A percentile compares a stretch with the other conserved stretches of the same genome.
Conservation (phyloP, 768 basidiomycete species). For the Leccinum incarnatum region DNA sequence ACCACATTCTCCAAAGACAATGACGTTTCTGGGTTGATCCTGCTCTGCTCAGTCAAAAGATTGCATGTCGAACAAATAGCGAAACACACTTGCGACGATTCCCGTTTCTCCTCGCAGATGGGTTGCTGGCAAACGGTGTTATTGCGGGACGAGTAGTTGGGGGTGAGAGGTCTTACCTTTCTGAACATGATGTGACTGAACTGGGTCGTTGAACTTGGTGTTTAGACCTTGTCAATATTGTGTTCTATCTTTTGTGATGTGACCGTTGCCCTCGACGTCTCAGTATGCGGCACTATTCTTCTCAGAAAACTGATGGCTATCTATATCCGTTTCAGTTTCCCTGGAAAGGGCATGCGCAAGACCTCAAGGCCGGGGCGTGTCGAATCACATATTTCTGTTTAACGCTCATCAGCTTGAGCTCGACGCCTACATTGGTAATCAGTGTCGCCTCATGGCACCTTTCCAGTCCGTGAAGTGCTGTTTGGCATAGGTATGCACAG, state of each 20-base stretch:
- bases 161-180: constrained; percentile 14
- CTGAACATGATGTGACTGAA: background rate
- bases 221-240: constrained; percentile 5
- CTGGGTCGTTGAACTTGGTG: background rate
- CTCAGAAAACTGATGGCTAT: background rate
- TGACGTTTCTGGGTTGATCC: constrained; percentile 30
- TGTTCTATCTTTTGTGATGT: constrained; percentile 3
- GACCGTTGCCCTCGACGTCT: background rate
- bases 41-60: constrained; percentile 5
- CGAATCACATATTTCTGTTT: background rate
- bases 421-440: constrained; percentile 1
- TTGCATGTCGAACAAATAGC: background rate
- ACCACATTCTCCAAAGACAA: constrained; percentile 44
- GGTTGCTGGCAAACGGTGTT: constrained; percentile 13
- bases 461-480: background rate
- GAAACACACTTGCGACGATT: constrained; percentile 11
- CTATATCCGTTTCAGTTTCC: constrained; percentile 17
- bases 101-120: constrained; percentile 1
- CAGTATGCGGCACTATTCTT: constrained; percentile 4
- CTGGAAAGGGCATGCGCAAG: background rate
- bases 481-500: constrained; percentile 9
- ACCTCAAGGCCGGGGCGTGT: constrained; percentile 20
- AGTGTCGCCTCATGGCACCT: constrained; percentile 5
- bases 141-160: constrained; percentile 2
- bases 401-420: constrained; percentile 9